Percentiles rank a stretch among this genome's conserved stretches.
Evolutionary conservation across 1,284 basidiomycete species (phyloP).

Genomic region (Wolfiporia cocos): DNA sequence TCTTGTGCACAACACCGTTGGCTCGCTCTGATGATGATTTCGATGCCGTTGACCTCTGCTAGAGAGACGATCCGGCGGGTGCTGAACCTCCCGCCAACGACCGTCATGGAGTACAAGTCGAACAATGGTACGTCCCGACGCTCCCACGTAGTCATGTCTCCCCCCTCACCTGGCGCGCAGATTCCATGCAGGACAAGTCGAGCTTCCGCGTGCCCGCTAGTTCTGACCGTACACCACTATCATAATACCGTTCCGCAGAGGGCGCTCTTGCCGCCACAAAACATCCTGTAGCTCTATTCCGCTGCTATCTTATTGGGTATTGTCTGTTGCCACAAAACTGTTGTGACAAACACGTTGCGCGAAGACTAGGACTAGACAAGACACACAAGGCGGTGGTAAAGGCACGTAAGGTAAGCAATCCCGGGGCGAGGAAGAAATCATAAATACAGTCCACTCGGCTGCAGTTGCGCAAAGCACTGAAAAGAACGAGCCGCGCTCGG

Average conservation of each 20-base stretch:
- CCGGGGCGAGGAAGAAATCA: too few relatives aligned
- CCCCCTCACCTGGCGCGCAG: constrained; percentile 28
- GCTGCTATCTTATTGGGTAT: too few relatives aligned
- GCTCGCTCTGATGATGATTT: neutral
- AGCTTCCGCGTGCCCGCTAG: constrained; percentile 57
- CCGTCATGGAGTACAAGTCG: constrained; percentile 81
- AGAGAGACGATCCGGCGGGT: constrained; percentile 68
- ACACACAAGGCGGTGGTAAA: too few relatives aligned
- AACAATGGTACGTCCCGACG: constrained; percentile 58
- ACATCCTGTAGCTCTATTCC: too few relatives aligned
- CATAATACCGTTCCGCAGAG: too few relatives aligned
- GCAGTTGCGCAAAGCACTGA: constrained; percentile 5
- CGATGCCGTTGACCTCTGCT: neutral
- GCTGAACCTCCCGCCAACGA: constrained; percentile 61
- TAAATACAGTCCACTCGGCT: constrained; percentile 7
- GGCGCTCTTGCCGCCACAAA: too few relatives aligned
- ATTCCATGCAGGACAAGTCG: constrained; percentile 80
- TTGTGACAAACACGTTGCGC: too few relatives aligned
- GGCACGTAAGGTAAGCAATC: constrained; percentile 4
- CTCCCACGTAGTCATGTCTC: too few relatives aligned
- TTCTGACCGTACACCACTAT: constrained; percentile 41
- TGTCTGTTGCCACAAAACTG: too few relatives aligned
- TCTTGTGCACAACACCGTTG: neutral
- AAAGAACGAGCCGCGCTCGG: constrained; percentile 1
- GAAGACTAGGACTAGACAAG: too few relatives aligned